Evolutionary conservation across 139 green algal genomes (phyloP).

Genomic region (Marvania coccoides): DNA sequence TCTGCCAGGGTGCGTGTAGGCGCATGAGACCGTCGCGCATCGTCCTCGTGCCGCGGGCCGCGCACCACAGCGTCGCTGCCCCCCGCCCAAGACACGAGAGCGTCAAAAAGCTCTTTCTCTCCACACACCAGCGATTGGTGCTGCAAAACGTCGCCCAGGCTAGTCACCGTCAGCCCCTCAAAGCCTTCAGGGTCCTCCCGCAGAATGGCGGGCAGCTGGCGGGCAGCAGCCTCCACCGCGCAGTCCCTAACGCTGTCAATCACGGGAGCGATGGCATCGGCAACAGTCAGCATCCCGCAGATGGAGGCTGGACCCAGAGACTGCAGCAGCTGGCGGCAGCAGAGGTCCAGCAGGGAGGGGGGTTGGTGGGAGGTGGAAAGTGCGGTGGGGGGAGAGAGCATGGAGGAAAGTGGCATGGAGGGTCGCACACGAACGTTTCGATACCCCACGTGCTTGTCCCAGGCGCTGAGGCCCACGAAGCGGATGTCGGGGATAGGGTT

Average conservation of each 20-base stretch:
- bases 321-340: background rate
- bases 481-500: slow-evolving; percentile 15
- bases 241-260: background rate
- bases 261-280: slow-evolving; percentile 14
- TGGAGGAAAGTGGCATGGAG: slow-evolving; percentile 1
- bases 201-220: slow-evolving; percentile 23
- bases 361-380: background rate
- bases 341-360: background rate
- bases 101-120: slow-evolving; percentile 40
- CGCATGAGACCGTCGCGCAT: too few species aligned
- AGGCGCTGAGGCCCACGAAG: slow-evolving; percentile 64
- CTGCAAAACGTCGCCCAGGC: slow-evolving; percentile 14
- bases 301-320: slow-evolving; percentile 9
- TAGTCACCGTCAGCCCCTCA: slow-evolving; percentile 1
- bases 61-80: background rate
- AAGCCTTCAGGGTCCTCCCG: slow-evolving; percentile 5
- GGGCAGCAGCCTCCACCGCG: slow-evolving; percentile 28
- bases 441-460: slow-evolving; percentile 79
- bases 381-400: background rate
- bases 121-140: slow-evolving; percentile 22
- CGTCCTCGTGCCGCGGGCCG: too few species aligned
- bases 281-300: slow-evolving; percentile 23
- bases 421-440: slow-evolving; percentile 47
- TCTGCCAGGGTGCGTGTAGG: slow-evolving; percentile 25
- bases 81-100: slow-evolving; percentile 17